phyloP scores from a whole-genome alignment of 345 rosid genomes.

The Noccaea caerulescens region DNA sequence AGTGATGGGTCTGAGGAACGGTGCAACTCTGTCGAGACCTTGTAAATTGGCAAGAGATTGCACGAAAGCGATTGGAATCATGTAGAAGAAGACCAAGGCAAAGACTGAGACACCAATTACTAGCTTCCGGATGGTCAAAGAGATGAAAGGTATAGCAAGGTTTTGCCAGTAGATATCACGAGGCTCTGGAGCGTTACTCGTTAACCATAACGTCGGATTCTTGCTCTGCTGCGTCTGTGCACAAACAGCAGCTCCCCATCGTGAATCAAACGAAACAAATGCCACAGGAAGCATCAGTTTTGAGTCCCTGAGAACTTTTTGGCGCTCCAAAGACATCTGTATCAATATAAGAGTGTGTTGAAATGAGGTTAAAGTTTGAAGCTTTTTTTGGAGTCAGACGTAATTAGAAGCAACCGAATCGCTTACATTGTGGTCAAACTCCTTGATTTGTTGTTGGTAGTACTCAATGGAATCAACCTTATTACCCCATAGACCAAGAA shows the following conservation, averaged over 20 bases:
- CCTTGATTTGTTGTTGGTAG: conserved; percentile 65
- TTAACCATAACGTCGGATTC: conserved; percentile 90
- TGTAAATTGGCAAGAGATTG: conserved; percentile 97
- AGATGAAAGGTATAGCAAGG: conserved; percentile 89
- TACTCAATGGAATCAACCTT: conserved; percentile 82
- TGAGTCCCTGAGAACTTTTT: conserved; percentile 68
- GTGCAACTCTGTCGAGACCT: conserved; percentile 89
- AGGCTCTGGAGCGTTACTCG: conserved; percentile 97
- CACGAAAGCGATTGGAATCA: conserved; percentile 99
- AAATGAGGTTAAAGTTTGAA: conserved; percentile 2
- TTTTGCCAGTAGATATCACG: conserved; percentile 95
- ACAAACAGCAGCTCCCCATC: conserved; percentile 99
- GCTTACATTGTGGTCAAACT: conserved; percentile 67
- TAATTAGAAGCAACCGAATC: background rate
- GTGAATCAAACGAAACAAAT: conserved; percentile 88
- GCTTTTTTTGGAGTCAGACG: background rate
- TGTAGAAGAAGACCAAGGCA: conserved; percentile 91
- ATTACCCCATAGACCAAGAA: conserved; percentile 81
- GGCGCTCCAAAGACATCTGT: conserved; percentile 81
- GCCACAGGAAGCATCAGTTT: conserved; percentile 78
- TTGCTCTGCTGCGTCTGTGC: conserved; percentile 97
- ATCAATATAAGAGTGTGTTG: background rate
- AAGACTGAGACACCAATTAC: conserved; percentile 72
- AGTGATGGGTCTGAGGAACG: conserved; percentile 91
- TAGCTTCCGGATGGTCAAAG: conserved; percentile 76